Conservation (phyloP, 2,329 filamentous ascomycete genomes). For the Magnaporthales sp. region DNA sequence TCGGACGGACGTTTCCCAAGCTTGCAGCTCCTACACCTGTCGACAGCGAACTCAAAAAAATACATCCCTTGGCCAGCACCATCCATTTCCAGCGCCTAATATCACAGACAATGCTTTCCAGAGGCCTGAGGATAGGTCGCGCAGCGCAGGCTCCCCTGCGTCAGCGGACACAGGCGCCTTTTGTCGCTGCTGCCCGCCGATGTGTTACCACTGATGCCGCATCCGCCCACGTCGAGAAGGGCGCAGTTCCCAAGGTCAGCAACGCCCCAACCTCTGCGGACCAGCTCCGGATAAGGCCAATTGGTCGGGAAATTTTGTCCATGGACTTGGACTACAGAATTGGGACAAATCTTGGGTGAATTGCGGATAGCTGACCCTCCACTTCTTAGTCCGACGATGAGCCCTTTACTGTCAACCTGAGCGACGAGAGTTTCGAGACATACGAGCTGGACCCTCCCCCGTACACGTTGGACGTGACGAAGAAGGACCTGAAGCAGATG, state of each 20-base stretch:
- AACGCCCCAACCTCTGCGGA: not conserved
- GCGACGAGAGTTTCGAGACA: constrained; percentile 98
- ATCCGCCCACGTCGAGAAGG: constrained; percentile 78
- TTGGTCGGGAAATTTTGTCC: not conserved
- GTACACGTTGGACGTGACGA: constrained; percentile 88
- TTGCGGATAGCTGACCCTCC: constrained; percentile 8
- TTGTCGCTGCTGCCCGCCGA: constrained; percentile 47
- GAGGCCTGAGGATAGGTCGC: constrained; percentile 54
- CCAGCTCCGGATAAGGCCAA: not conserved
- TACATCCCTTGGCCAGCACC: not conserved
- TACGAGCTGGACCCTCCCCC: constrained; percentile 96
- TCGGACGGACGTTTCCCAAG: not conserved
- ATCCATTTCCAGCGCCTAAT: not conserved
- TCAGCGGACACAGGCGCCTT: constrained; percentile 33
- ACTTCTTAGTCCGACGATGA: constrained; percentile 74
- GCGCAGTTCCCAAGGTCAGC: constrained; percentile 43
- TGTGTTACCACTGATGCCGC: constrained; percentile 93
- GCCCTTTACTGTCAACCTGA: constrained; percentile 84
- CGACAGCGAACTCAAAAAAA: constrained; percentile 5
- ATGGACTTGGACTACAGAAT: no score
- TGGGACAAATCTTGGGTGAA: not conserved
- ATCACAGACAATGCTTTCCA: constrained; percentile 56
- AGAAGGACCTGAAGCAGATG: constrained; percentile 98
- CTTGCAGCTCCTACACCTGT: not conserved
- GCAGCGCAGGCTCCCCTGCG: constrained; percentile 45